Percentiles rank a stretch among this genome's conserved stretches.
These are phyloP conservation scores for Trichoderma atroviride DNA, from an alignment of 2,329 filamentous ascomycete species.

Conservation along the genomic window DNA sequence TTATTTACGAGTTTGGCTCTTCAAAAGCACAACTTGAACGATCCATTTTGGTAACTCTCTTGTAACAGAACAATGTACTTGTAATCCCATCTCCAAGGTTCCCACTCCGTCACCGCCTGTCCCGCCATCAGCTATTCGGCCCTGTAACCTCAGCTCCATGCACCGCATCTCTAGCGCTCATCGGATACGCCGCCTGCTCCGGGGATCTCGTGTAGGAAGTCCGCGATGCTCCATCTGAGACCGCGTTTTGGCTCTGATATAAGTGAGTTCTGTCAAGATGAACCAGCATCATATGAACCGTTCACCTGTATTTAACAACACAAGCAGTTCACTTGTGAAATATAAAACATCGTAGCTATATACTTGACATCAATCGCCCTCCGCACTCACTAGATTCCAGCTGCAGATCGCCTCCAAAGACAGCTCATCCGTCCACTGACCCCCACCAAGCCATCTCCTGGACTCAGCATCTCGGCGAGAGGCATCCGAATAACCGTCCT, in stretches of 20 bases:
- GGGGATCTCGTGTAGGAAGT: not conserved
- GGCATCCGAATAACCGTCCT: slow-evolving; percentile 15
- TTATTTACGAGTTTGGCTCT: not conserved
- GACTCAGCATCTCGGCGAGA: slow-evolving; percentile 2
- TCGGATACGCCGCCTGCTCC: not conserved
- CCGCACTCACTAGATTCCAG: not conserved
- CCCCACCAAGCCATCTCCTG: slow-evolving; percentile 13
- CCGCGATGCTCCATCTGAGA: not conserved
- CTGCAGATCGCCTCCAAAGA: not conserved
- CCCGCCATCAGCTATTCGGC: slow-evolving; percentile 19
- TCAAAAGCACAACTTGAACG: not conserved
- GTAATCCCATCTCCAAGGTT: too few species aligned
- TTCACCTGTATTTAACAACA: not conserved
- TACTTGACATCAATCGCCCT: too few species aligned
- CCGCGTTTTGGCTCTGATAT: not conserved
- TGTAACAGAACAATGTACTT: too few species aligned
- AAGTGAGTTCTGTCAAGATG: not conserved
- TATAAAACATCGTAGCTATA: too few species aligned
- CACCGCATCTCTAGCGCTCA: slow-evolving; percentile 2
- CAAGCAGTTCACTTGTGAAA: too few species aligned
- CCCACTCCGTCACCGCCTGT: slow-evolving; percentile 8
- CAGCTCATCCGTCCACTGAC: slow-evolving; percentile 16
- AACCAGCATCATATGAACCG: not conserved
- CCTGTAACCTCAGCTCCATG: slow-evolving; percentile 22
- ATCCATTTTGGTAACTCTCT: not conserved